phyloP scores from a whole-genome alignment of 225 moss, liverwort and hornwort genomes.

The Marchantia paleacea region DNA sequence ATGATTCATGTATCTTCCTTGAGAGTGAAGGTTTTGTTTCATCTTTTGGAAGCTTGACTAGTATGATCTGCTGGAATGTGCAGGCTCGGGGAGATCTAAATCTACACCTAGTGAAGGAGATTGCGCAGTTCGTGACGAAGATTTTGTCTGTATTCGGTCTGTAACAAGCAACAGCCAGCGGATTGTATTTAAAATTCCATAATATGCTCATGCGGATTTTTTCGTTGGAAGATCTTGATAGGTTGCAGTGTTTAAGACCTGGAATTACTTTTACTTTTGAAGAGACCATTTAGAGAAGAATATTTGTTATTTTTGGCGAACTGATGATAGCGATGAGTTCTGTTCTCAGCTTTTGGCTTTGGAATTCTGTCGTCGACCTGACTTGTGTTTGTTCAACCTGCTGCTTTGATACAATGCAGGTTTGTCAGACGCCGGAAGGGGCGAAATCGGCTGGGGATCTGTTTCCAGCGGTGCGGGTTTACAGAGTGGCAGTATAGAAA shows the following conservation, averaged over 20 bases:
- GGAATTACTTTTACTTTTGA: too few relatives aligned
- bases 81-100: conserved; percentile 42
- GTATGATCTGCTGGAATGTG: not conserved
- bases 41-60: not conserved
- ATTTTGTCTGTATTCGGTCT: conserved; percentile 74
- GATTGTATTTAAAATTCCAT: not conserved
- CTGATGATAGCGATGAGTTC: too few relatives aligned
- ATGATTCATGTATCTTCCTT: not conserved
- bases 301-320: too few relatives aligned
- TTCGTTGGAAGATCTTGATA: too few relatives aligned
- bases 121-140: conserved; percentile 63
- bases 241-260: too few relatives aligned
- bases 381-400: not conserved
- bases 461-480: conserved; percentile 32
- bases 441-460: conserved; percentile 78
- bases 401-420: conserved; percentile 42
- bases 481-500: conserved; percentile 48
- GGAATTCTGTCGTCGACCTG: not conserved
- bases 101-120: conserved; percentile 49
- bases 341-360: not conserved
- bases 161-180: not conserved
- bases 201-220: too few relatives aligned
- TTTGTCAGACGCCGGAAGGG: conserved; percentile 56
- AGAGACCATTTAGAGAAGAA: too few relatives aligned
- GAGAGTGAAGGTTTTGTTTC: not conserved